phyloP scores from a whole-genome alignment of 2,329 filamentous ascomycete species.

The Colletotrichum liaoningense region DNA sequence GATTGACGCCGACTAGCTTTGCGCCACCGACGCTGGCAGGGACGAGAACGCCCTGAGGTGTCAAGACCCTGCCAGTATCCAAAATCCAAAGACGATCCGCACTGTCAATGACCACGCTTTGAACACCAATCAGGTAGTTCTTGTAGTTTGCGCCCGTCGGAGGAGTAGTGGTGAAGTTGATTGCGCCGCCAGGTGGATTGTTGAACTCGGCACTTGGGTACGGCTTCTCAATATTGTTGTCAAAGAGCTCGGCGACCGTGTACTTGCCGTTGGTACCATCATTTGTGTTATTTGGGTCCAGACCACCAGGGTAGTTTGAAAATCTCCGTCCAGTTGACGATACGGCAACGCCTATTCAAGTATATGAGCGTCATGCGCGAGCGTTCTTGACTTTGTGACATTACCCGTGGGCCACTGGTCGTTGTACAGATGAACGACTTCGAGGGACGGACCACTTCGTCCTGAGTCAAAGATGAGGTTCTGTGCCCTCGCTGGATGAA shows the following conservation, averaged over 20 bases:
- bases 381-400: no score
- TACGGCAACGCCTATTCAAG: not conserved
- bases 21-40: conserved; percentile 12
- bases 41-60: conserved; percentile 3
- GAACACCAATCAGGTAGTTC: conserved; percentile 8
- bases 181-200: conserved; percentile 5
- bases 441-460: conserved; percentile 1
- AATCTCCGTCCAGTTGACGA: conserved; percentile 12
- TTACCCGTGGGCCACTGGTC: conserved; percentile 17
- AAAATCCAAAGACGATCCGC: conserved; percentile 12
- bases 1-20: conserved; percentile 1
- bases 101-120: conserved; percentile 14
- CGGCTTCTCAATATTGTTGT: not conserved
- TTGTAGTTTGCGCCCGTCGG: not conserved
- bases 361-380: not conserved
- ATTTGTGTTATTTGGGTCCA: conserved; percentile 18
- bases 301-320: conserved; percentile 7
- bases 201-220: not conserved
- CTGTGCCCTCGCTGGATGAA: not conserved
- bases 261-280: conserved; percentile 5
- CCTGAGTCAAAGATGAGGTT: not conserved
- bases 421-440: conserved; percentile 3
- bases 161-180: conserved; percentile 13
- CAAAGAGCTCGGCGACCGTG: conserved; percentile 9
- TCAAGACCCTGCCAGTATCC: conserved; percentile 5